Conservation (phyloP, 2,329 filamentous ascomycete species). For the Trichoderma polysporum region DNA sequence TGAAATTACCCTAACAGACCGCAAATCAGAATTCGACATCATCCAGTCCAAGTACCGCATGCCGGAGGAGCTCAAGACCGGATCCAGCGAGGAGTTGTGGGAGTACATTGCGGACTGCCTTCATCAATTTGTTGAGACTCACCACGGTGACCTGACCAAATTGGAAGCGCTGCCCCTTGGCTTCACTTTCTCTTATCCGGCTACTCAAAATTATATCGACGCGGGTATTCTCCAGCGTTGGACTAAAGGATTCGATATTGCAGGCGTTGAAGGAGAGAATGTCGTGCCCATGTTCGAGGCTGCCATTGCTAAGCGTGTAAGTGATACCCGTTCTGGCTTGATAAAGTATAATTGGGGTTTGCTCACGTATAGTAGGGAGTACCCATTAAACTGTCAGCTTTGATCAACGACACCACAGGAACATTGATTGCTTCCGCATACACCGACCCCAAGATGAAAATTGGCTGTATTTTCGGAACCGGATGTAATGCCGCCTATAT, state of each 20-base stretch:
- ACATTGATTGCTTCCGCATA: conserved; percentile 96
- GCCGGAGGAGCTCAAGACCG: conserved; percentile 88
- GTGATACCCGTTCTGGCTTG: conserved; percentile 11
- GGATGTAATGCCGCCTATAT: conserved; percentile 99
- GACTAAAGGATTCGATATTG: conserved; percentile 97
- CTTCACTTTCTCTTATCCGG: conserved; percentile 96
- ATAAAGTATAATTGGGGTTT: background rate
- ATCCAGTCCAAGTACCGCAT: conserved; percentile 96
- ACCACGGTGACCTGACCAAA: conserved; percentile 67
- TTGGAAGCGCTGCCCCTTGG: conserved; percentile 73
- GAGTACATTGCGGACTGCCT: conserved; percentile 93
- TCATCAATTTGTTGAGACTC: conserved; percentile 83
- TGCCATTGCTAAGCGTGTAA: conserved; percentile 61
- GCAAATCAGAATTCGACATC: conserved; percentile 89
- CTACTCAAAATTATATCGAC: conserved; percentile 89
- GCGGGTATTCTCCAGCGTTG: conserved; percentile 90
- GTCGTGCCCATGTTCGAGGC: conserved; percentile 85
- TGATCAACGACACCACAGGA: conserved; percentile 98
- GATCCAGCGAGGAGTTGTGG: conserved; percentile 82
- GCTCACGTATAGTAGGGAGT: conserved; percentile 60
- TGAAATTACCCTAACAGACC: conserved; percentile 83
- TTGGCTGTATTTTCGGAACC: conserved; percentile 97
- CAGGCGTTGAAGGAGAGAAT: conserved; percentile 85
- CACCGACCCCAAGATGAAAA: conserved; percentile 89
- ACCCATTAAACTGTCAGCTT: conserved; percentile 85